A percentile compares a stretch with the other conserved stretches of the same genome.
These are phyloP conservation scores for Botrytis galanthina DNA, from an alignment of 2,329 filamentous ascomycete species.

Conservation along the genomic window DNA sequence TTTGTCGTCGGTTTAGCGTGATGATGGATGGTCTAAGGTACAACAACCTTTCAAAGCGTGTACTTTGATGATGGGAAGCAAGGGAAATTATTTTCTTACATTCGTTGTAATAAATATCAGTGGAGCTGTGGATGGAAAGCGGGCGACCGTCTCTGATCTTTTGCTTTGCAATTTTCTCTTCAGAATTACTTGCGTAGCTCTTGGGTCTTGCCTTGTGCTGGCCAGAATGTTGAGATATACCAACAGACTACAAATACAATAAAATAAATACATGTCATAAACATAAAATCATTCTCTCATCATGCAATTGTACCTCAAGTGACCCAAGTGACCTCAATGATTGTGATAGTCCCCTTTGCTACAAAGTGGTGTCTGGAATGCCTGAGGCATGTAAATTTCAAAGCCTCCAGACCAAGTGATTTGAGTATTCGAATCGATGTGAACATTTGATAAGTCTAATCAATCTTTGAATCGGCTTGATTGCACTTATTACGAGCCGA, in stretches of 20 bases:
- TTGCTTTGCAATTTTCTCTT: slow-evolving; percentile 27
- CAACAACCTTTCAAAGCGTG: slow-evolving; percentile 26
- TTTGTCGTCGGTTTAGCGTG: slow-evolving; percentile 39
- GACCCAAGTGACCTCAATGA: background rate
- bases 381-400: slow-evolving; percentile 8
- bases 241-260: slow-evolving; percentile 19
- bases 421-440: background rate
- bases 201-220: slow-evolving; percentile 30
- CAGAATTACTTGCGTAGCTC: slow-evolving; percentile 21
- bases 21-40: slow-evolving; percentile 34
- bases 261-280: slow-evolving; percentile 11
- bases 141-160: slow-evolving; percentile 34
- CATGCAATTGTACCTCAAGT: slow-evolving; percentile 4
- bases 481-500: background rate
- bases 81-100: slow-evolving; percentile 33
- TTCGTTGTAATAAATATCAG: slow-evolving; percentile 37
- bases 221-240: slow-evolving; percentile 27
- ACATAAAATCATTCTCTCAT: slow-evolving; percentile 19
- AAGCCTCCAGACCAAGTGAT: background rate
- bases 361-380: background rate
- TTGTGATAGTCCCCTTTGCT: background rate
- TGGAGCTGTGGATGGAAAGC: slow-evolving; percentile 29
- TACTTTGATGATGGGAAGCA: slow-evolving; percentile 21
- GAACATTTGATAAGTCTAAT: background rate
- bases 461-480: background rate